phyloP scores from a whole-genome alignment of 78 protist genomes.

The Goniomonas avonlea region DNA sequence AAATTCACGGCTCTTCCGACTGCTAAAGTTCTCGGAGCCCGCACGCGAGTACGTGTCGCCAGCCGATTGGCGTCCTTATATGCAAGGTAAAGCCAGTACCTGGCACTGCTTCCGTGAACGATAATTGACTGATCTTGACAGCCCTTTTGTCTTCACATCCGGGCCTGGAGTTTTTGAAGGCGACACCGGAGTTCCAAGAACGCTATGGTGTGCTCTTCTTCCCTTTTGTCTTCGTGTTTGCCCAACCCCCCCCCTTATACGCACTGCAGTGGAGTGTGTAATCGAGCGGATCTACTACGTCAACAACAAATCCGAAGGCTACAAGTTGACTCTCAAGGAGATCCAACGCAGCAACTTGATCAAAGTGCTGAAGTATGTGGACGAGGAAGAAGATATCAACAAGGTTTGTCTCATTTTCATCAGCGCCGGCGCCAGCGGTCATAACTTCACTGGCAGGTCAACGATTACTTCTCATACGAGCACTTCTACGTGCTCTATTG shows the following conservation, averaged over 20 bases:
- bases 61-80: not conserved
- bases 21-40: not conserved
- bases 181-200: slow-evolving; percentile 72
- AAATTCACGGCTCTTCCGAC: not conserved
- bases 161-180: slow-evolving; percentile 68
- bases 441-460: slow-evolving; percentile 30
- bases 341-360: slow-evolving; percentile 32
- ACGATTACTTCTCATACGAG: slow-evolving; percentile 80
- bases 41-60: not conserved
- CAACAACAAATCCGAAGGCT: slow-evolving; percentile 34
- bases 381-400: slow-evolving; percentile 68
- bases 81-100: not conserved
- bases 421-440: no score
- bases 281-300: slow-evolving; percentile 66
- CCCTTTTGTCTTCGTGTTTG: not conserved
- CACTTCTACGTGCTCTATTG: slow-evolving; percentile 90
- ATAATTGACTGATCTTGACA: not conserved
- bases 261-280: slow-evolving; percentile 43
- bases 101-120: not conserved
- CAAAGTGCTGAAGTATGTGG: slow-evolving; percentile 26
- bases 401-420: slow-evolving; percentile 38
- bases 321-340: slow-evolving; percentile 48
- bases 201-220: no score
- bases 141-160: no score
- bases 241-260: not conserved